Evolutionary conservation across 768 basidiomycete species (phyloP).

Genomic region (Cytidiella melzeri): DNA sequence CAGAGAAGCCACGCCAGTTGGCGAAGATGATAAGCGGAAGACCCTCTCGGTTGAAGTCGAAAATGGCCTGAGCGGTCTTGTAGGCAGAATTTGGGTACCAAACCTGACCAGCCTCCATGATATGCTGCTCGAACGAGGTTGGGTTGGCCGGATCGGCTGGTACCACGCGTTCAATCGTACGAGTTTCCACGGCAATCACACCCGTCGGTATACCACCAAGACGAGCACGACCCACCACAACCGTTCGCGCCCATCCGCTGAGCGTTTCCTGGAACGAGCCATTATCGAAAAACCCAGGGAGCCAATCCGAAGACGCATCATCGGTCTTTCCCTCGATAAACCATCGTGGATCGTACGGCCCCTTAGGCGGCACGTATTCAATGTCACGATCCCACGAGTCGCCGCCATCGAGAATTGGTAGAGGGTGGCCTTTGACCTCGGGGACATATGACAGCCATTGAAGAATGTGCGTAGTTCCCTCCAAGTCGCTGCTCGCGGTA

Average conservation of each 20-base stretch:
- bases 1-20: conserved; percentile 99
- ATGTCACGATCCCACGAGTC: conserved; percentile 94
- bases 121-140: conserved; percentile 90
- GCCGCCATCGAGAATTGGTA: conserved; percentile 69
- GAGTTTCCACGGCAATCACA: conserved; percentile 96
- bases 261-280: conserved; percentile 98
- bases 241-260: conserved; percentile 98
- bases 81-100: conserved; percentile 99
- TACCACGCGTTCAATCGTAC: conserved; percentile 92
- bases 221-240: conserved; percentile 93
- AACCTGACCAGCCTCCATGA: conserved; percentile 99
- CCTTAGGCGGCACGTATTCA: conserved; percentile 85
- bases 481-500: conserved; percentile 90
- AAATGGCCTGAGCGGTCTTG: conserved; percentile 99
- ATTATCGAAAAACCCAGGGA: conserved; percentile 94
- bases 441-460: conserved; percentile 96
- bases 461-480: conserved; percentile 90
- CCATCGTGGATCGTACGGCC: conserved; percentile 95
- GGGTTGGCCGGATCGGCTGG: conserved; percentile 98
- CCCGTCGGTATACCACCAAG: conserved; percentile 96
- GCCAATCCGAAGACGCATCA: conserved; percentile 69
- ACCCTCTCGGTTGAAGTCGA: conserved; percentile 96
- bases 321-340: conserved; percentile 94
- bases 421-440: conserved; percentile 66
- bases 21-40: conserved; percentile 97